Evolutionary conservation across 1,284 basidiomycete genomes (phyloP).

Genomic region (Phylloporus gajari): DNA sequence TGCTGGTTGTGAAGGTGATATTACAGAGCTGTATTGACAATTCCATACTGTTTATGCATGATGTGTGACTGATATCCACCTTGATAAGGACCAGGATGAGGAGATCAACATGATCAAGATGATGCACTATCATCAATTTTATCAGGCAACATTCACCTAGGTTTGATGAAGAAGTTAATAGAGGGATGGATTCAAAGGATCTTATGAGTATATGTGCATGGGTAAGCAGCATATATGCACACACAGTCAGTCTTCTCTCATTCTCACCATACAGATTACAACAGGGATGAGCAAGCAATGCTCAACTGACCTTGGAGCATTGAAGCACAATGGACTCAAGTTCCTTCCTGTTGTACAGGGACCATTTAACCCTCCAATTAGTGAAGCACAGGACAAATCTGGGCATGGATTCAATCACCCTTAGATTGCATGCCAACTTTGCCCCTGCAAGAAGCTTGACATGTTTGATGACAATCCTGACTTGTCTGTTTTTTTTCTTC

Average conservation of each 20-base stretch:
- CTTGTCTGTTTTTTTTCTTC: neutral
- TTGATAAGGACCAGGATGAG: neutral
- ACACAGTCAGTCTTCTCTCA: neutral
- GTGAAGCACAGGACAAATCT: slow-evolving; percentile 4
- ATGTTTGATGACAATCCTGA: slow-evolving; percentile 15
- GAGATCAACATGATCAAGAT: too few species aligned
- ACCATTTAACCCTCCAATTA: neutral
- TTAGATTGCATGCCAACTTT: slow-evolving; percentile 2
- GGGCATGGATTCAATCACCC: slow-evolving; percentile 13
- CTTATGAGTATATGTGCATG: neutral
- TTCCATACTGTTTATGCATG: neutral
- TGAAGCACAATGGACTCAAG: slow-evolving; percentile 2
- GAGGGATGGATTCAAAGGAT: neutral
- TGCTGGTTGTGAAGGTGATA: neutral
- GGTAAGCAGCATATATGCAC: slow-evolving; percentile 6
- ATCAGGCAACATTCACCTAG: too few species aligned
- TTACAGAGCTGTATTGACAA: neutral
- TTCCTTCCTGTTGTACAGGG: neutral
- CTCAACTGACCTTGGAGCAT: neutral
- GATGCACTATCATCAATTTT: too few species aligned
- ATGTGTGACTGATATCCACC: too few species aligned
- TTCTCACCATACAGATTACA: neutral
- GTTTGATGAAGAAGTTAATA: neutral
- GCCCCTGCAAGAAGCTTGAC: slow-evolving; percentile 8
- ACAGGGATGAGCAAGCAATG: slow-evolving; percentile 1